Evolutionary conservation across 2,329 filamentous ascomycete genomes (phyloP).

Genomic region (Westerdykella ornata): DNA sequence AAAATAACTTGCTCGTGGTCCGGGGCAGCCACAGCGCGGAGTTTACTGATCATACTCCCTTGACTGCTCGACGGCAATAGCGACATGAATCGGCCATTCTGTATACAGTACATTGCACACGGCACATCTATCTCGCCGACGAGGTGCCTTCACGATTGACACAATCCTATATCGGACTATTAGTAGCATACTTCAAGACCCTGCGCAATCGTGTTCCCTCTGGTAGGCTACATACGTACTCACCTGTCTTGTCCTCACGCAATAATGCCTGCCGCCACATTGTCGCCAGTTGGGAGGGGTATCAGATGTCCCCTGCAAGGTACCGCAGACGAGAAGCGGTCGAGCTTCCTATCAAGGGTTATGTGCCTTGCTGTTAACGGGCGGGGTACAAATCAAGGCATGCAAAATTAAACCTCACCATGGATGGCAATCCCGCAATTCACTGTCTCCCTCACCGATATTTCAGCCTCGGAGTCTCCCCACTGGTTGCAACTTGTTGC

Average conservation of each 20-base stretch:
- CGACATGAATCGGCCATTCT: background rate
- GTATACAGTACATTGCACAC: background rate
- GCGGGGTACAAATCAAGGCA: conserved; percentile 13
- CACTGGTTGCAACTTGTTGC: background rate
- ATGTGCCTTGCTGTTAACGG: conserved; percentile 11
- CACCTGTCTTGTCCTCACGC: background rate
- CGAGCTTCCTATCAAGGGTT: conserved; percentile 21
- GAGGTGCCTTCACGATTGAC: no score
- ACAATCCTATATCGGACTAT: no score
- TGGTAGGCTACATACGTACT: background rate
- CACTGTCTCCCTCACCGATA: conserved; percentile 27
- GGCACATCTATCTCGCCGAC: background rate
- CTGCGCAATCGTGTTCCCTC: no score
- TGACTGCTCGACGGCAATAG: background rate
- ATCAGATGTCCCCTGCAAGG: conserved; percentile 14
- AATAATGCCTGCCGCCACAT: background rate
- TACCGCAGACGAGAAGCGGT: conserved; percentile 19
- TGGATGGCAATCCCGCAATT: conserved; percentile 5
- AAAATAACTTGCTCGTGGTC: background rate
- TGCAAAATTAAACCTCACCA: conserved; percentile 15
- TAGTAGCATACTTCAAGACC: no score
- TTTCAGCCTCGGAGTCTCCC: conserved; percentile 19
- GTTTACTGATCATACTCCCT: no score
- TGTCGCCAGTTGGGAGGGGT: background rate
- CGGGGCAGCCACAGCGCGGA: background rate